Evolutionary conservation across 179 eudicot species (phyloP).

Genomic region (Carnegiea gigantea): DNA sequence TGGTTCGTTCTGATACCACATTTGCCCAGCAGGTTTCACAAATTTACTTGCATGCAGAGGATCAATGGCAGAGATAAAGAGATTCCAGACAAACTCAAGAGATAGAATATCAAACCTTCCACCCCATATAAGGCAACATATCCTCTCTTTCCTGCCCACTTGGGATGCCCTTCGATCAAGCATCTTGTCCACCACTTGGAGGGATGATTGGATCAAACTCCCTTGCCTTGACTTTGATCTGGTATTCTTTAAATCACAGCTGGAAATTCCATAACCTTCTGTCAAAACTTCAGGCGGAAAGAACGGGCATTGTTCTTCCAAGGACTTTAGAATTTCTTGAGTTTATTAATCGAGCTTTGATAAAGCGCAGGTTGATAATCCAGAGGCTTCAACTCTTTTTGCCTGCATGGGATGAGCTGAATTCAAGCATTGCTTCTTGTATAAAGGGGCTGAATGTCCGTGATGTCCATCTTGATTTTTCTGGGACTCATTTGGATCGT

Average conservation of each 20-base stretch:
- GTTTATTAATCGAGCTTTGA: not conserved
- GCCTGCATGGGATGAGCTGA: not conserved
- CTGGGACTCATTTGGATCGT: too few species aligned
- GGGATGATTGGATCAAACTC: constrained; percentile 1
- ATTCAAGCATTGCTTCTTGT: not conserved
- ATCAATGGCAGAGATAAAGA: too few species aligned
- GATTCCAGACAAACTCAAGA: not conserved
- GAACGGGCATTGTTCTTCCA: not conserved
- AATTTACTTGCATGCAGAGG: not conserved
- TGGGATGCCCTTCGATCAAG: constrained; percentile 6
- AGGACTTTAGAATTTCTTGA: not conserved
- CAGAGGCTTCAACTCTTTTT: not conserved
- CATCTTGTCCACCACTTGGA: constrained; percentile 2
- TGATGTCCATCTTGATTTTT: too few species aligned
- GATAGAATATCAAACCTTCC: constrained; percentile 2
- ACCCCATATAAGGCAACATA: not conserved
- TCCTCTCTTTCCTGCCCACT: not conserved
- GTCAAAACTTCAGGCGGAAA: too few species aligned
- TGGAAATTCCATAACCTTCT: too few species aligned
- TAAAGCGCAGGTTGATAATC: not conserved
- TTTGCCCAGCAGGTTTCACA: too few species aligned
- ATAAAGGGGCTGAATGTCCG: not conserved
- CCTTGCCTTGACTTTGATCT: not conserved
- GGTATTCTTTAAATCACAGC: not conserved
- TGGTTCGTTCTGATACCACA: too few species aligned